Evolutionary conservation across 768 basidiomycete genomes (phyloP).

Genomic region (Pisolithus marmoratus): DNA sequence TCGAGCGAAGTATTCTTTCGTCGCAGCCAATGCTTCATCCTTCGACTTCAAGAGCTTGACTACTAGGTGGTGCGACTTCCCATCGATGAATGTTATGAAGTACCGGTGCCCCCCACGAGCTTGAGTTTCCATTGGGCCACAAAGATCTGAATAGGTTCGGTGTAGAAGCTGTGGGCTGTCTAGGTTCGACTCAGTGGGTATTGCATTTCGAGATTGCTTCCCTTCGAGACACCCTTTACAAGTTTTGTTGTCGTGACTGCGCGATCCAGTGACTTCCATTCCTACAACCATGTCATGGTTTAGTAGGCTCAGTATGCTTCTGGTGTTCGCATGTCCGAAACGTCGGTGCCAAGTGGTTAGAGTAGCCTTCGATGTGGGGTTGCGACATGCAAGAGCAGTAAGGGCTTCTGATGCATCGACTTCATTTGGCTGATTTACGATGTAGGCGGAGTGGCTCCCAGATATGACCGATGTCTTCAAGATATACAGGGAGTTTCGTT

Average conservation of each 20-base stretch:
- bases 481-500: too few relatives aligned
- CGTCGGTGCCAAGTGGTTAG: too few relatives aligned
- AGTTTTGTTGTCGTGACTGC: neutral
- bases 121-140: neutral
- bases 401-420: too few relatives aligned
- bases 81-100: too few relatives aligned
- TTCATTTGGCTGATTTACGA: too few relatives aligned
- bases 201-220: neutral
- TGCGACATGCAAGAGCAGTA: too few relatives aligned
- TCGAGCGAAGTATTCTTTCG: neutral
- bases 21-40: neutral
- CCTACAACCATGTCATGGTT: neutral
- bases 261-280: neutral
- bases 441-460: neutral
- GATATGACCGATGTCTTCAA: neutral
- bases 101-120: too few relatives aligned
- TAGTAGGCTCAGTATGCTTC: neutral
- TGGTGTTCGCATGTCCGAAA: too few relatives aligned
- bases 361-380: too few relatives aligned
- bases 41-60: neutral
- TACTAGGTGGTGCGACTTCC: too few relatives aligned
- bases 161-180: neutral
- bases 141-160: too few relatives aligned
- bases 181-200: neutral
- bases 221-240: neutral